Conservation (phyloP, 164 flowering plant genomes). For the Berberis thunbergii region DNA sequence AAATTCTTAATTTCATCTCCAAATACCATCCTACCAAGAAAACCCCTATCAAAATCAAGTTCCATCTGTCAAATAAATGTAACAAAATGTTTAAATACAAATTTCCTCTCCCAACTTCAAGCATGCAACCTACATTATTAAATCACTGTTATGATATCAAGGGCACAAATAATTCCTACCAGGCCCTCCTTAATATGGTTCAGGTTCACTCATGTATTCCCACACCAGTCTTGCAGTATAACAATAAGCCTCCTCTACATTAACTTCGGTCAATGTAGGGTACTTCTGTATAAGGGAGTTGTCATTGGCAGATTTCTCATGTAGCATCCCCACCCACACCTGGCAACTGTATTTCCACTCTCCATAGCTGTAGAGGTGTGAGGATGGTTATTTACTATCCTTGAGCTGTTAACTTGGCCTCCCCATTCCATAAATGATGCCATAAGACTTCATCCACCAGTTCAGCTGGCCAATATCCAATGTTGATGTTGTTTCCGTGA, state of each 20-base stretch:
- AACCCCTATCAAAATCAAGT: too few relatives aligned
- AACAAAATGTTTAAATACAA: too few relatives aligned
- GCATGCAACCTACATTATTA: too few relatives aligned
- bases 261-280: not conserved
- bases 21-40: too few relatives aligned
- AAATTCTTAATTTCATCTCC: too few relatives aligned
- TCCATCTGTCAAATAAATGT: too few relatives aligned
- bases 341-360: not conserved
- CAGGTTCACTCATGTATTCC: not conserved
- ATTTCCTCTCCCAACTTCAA: too few relatives aligned
- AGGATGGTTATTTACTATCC: not conserved
- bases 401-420: not conserved
- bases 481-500: not conserved
- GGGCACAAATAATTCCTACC: not conserved
- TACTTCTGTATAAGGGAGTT: not conserved
- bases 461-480: slow-evolving; percentile 1
- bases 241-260: not conserved
- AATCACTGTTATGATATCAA: not conserved
- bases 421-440: not conserved
- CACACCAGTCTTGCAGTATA: not conserved
- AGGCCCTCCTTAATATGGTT: not conserved
- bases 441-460: not conserved
- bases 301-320: not conserved
- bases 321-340: not conserved
- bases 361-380: not conserved